Base-by-base conservation (phyloP, 1,284 basidiomycete genomes). In the Coriolopsis trogii region DNA sequence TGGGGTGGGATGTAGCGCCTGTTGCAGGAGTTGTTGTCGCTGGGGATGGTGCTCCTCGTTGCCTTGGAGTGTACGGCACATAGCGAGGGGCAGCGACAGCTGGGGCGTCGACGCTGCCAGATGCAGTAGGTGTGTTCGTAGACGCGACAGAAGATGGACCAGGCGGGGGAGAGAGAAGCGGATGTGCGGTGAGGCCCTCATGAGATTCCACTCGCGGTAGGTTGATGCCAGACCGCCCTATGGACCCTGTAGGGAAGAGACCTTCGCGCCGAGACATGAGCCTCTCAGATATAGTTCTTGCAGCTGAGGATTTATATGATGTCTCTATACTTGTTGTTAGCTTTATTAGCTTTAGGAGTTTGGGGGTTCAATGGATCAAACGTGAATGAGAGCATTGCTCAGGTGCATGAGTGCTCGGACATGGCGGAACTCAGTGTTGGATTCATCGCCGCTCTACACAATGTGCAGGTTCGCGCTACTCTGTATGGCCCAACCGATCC, bases 101-200 rank as follows among this genome's bases (percentile, higher is more conserved):
- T n/a, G n/a, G n/a, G n/a, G n/a, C n/a, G 39, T 15, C 25, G 39
- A 40, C 24, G 20, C 23, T 30, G 30, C 34, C 53, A 53, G 46
- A 20, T 6, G 42, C 12, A 5, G 42, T 31, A 7, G 48, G 28
- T 3, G 53, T 16, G n/a, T 24, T 43, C 8, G 61, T 56, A 26
- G 63, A 60, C 13, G 61, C 48, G 3, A 64, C 46, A 16, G 60
- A 46, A 29, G 66, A 55, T 10, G 63, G 54, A 4, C 65, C 61
- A 8, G 66, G 58, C 8, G 66, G 69, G 1, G 81, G 73, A 1
- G 80, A 80, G n/a, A 86, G 74, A 4, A 88, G 72, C 1, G 85
- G 85, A 57, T 87, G 87, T 0, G 84, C 78, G 4, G 76, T 70
- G 31, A 84, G 67, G n/a, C 76, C 71, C 46, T 87, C 85, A 50